A percentile compares a stretch with the other conserved stretches of the same genome.
phyloP scores from a whole-genome alignment of 2,329 filamentous ascomycete genomes.

The Fusarium sp. region DNA sequence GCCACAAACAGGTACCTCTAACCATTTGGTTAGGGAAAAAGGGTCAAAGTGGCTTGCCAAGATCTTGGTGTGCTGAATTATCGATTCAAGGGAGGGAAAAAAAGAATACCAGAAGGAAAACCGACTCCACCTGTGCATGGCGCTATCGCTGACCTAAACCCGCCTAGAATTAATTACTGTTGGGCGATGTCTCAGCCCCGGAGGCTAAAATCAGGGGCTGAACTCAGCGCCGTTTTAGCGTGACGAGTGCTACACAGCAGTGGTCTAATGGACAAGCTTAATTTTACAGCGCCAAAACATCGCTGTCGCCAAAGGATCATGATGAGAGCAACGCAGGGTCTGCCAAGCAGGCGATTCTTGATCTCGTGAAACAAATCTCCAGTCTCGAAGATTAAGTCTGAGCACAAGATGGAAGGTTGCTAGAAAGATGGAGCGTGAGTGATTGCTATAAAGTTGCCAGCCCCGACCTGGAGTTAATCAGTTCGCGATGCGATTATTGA shows the following conservation, averaged over 20 bases:
- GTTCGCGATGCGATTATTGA: background rate
- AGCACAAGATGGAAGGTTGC: background rate
- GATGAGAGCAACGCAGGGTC: background rate
- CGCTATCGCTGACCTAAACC: background rate
- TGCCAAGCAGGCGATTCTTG: background rate
- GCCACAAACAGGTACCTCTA: background rate
- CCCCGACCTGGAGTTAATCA: background rate
- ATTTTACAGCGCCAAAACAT: background rate
- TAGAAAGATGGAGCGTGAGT: background rate
- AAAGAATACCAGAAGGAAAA: background rate
- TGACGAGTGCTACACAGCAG: background rate
- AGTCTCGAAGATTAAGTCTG: background rate
- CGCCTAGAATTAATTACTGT: background rate
- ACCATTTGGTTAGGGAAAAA: background rate
- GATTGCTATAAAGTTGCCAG: background rate
- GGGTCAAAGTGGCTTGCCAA: background rate
- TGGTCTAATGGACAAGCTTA: background rate
- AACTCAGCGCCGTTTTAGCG: background rate
- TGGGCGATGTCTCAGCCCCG: background rate
- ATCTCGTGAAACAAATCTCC: background rate
- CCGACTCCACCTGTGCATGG: background rate
- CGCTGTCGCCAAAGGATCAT: background rate
- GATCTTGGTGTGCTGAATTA: background rate
- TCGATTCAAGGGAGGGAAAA: slow-evolving; percentile 1
- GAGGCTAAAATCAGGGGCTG: background rate